phyloP scores from a whole-genome alignment of 176 grass and related monocot genomes.

The Triticum aestivum region DNA sequence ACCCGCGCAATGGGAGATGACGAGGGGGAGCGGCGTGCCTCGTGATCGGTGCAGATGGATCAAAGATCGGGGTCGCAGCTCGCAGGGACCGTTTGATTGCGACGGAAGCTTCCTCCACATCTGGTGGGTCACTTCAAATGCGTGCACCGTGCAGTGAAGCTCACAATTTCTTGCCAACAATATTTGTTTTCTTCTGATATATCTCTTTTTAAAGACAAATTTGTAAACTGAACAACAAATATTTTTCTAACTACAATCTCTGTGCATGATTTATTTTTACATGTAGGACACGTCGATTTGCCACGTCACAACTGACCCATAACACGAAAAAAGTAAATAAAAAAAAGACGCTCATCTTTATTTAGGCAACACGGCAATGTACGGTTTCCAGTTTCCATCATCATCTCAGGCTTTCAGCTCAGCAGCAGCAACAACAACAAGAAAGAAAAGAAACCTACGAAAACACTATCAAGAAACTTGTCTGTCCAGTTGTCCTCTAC shows the following conservation, averaged over 20 bases:
- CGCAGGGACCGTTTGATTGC: background rate
- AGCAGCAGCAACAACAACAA: background rate
- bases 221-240: no score
- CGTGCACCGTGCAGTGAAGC: background rate
- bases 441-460: slow-evolving; percentile 14
- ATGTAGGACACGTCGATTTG: background rate
- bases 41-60: slow-evolving; percentile 16
- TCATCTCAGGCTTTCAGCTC: background rate
- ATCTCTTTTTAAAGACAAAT: no score
- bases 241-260: background rate
- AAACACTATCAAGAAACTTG: slow-evolving; percentile 1
- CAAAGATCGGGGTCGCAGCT: background rate
- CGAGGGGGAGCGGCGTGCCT: background rate
- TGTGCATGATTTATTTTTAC: background rate
- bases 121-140: background rate
- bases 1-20: slow-evolving; percentile 15
- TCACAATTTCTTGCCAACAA: background rate
- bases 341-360: background rate
- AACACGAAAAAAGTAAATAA: background rate
- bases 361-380: slow-evolving; percentile 18
- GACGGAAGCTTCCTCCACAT: background rate
- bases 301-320: no score
- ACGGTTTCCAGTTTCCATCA: background rate
- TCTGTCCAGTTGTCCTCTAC: background rate
- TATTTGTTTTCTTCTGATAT: no score